phyloP scores from a whole-genome alignment of 768 basidiomycete genomes.

The Butyriboletus loyo region DNA sequence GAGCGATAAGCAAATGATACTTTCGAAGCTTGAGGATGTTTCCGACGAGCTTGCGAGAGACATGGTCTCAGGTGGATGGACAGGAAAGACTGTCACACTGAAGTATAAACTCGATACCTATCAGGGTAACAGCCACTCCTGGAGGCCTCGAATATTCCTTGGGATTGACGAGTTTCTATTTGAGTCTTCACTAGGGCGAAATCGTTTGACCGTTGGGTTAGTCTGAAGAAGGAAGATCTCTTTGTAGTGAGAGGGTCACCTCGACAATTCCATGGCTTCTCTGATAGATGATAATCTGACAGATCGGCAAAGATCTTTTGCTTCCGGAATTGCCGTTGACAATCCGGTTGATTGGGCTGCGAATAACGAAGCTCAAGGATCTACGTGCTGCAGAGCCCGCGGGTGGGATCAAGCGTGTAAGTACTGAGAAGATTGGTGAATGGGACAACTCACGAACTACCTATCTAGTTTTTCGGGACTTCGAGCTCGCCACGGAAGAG shows the following conservation, averaged over 20 bases:
- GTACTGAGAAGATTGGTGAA: constrained; percentile 14
- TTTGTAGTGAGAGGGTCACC: constrained; percentile 51
- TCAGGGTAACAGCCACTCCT: constrained; percentile 49
- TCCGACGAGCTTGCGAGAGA: constrained; percentile 80
- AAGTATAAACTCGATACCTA: constrained; percentile 93
- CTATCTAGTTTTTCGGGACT: constrained; percentile 56
- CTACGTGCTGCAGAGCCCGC: constrained; percentile 45
- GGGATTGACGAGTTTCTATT: constrained; percentile 7
- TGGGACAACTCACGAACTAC: not conserved
- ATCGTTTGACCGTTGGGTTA: constrained; percentile 75
- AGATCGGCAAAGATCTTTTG: constrained; percentile 82
- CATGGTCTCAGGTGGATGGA: constrained; percentile 76
- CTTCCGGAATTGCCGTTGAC: constrained; percentile 75
- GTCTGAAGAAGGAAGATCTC: constrained; percentile 69
- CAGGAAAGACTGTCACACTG: constrained; percentile 84
- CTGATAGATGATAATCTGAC: constrained; percentile 7
- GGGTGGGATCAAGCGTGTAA: constrained; percentile 72
- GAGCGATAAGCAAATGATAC: constrained; percentile 59
- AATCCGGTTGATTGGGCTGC: constrained; percentile 82
- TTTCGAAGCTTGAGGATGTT: constrained; percentile 76
- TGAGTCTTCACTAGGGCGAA: constrained; percentile 80
- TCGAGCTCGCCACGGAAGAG: constrained; percentile 39
- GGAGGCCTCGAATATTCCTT: not conserved
- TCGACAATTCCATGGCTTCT: not conserved
- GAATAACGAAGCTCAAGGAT: constrained; percentile 89